These are phyloP conservation scores for Cyclostephanos invisitatus DNA, from an alignment of 108 stramenopile species.

Conservation along the genomic window DNA sequence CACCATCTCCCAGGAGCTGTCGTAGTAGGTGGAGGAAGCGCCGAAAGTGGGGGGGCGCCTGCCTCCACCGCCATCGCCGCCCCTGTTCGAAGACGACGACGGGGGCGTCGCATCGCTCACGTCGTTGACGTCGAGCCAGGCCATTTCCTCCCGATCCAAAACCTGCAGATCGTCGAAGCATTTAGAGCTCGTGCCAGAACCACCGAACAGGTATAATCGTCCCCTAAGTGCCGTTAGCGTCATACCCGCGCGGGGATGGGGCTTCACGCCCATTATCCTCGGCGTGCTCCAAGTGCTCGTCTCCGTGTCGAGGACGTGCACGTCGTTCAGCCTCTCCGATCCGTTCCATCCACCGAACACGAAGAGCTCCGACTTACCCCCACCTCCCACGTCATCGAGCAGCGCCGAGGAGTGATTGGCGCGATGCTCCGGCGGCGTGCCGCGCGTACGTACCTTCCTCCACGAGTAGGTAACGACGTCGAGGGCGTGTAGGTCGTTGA, in stretches of 20 bases:
- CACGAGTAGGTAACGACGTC: slow-evolving; percentile 76
- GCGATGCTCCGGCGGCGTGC: slow-evolving; percentile 75
- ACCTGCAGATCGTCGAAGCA: slow-evolving; percentile 94
- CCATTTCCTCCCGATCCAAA: slow-evolving; percentile 86
- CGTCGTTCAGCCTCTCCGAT: slow-evolving; percentile 82
- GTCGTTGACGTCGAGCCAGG: slow-evolving; percentile 83
- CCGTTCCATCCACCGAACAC: slow-evolving; percentile 97
- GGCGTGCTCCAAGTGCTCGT: slow-evolving; percentile 85
- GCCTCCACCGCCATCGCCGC: slow-evolving; percentile 14
- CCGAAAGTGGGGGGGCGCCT: slow-evolving; percentile 11
- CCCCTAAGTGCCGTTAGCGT: slow-evolving; percentile 86
- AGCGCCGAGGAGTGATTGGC: slow-evolving; percentile 92
- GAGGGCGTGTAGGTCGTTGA: slow-evolving; percentile 60
- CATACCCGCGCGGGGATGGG: slow-evolving; percentile 94
- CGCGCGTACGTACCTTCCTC: slow-evolving; percentile 75
- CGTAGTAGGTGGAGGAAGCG: neutral
- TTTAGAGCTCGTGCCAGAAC: slow-evolving; percentile 81
- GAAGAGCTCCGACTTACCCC: slow-evolving; percentile 70
- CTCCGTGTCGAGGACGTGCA: slow-evolving; percentile 84
- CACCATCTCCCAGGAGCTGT: slow-evolving; percentile 12
- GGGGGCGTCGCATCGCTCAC: slow-evolving; percentile 12
- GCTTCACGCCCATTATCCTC: slow-evolving; percentile 64
- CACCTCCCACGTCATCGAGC: slow-evolving; percentile 51
- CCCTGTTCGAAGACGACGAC: neutral
- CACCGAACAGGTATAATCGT: slow-evolving; percentile 90